Evolutionary conservation across 2,329 filamentous ascomycete genomes (phyloP), one percentile per base, ranked within the genome.

Genomic region (Magnaporthiopsis rhizophila): DNA sequence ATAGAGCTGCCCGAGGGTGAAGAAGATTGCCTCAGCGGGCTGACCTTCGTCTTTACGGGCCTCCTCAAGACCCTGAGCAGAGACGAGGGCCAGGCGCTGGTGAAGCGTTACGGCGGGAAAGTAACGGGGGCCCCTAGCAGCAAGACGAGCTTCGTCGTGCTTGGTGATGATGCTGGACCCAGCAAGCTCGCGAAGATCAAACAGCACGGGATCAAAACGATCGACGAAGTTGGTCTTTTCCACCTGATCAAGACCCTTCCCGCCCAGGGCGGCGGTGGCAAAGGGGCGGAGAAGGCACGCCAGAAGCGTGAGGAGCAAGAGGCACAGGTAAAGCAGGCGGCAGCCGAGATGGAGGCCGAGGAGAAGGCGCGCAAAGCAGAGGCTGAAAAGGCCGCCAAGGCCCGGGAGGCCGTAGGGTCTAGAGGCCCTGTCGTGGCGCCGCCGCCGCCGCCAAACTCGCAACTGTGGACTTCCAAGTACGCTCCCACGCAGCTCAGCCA

Each of bases 41-140:
- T 98, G 64, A 90, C 87, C 0, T 99, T 99, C 72, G 95, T 99
- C 34, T 99, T 99, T 71, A 99, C 96, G 0, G 95, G 95, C 30
- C 83, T 97, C 30, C 80, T 98, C 56, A 85, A 90, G 66, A 88
- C 85, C 0, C 84, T 98, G 65, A 88, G 90, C 59, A 87, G 95
- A 66, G 92, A 96, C 7, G 92, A 97, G 70, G 94, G 86, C 1
- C 89, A 93, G 68, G 87, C 85, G 58, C 80, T 99, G 24, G 91
- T 98, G 65, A 99, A 99, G 75, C 87, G 89, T 67, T 96, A 97
- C 74, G 96, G 95, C 58, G 95, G 95, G 63, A 98, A 97, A 76
- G 88, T 97, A 30, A 96, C 89, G 12, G 82, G 81, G 12, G 88
- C 86, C 6, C 95, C 96, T 26, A 98, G 94, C 73, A 90, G 88